Evolutionary conservation across 192 early-diverging fungal genomes (phyloP).

Genomic region (Entomortierella beljakovae): DNA sequence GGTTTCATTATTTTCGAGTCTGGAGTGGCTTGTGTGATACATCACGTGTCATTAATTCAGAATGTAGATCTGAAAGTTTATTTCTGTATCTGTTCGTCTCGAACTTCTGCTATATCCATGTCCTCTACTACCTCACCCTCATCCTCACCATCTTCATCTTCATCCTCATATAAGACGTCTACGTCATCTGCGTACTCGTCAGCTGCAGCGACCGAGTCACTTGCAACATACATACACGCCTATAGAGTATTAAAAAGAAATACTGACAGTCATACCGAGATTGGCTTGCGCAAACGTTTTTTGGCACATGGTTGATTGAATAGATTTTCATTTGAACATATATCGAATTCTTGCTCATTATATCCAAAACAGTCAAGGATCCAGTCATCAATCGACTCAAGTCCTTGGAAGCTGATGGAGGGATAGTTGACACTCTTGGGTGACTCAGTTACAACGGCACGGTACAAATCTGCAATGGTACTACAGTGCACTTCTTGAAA

Average conservation of each 20-base stretch:
- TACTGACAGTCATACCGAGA: slow-evolving; percentile 1
- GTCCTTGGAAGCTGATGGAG: slow-evolving; percentile 6
- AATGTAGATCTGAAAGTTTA: not conserved
- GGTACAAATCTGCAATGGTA: slow-evolving; percentile 17
- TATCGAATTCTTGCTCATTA: slow-evolving; percentile 16
- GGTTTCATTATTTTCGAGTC: not conserved
- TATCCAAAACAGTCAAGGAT: slow-evolving; percentile 1
- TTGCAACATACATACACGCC: slow-evolving; percentile 20
- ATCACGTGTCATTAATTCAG: not conserved
- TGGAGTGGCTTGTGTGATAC: slow-evolving; percentile 11
- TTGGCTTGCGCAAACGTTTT: slow-evolving; percentile 1
- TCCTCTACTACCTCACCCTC: not conserved
- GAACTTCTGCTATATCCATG: not conserved
- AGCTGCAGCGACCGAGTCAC: slow-evolving; percentile 1
- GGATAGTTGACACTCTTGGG: not conserved
- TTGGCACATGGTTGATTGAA: not conserved
- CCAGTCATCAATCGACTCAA: slow-evolving; percentile 6
- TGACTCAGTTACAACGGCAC: not conserved
- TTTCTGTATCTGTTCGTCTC: not conserved
- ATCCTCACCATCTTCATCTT: not conserved
- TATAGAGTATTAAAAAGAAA: slow-evolving; percentile 25
- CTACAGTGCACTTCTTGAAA: not conserved
- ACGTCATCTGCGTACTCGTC: slow-evolving; percentile 12
- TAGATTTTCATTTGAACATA: not conserved
- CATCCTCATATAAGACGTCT: not conserved